Conservation (phyloP, 2,329 filamentous ascomycete species). For the Dothideomycetidae sp. region DNA sequence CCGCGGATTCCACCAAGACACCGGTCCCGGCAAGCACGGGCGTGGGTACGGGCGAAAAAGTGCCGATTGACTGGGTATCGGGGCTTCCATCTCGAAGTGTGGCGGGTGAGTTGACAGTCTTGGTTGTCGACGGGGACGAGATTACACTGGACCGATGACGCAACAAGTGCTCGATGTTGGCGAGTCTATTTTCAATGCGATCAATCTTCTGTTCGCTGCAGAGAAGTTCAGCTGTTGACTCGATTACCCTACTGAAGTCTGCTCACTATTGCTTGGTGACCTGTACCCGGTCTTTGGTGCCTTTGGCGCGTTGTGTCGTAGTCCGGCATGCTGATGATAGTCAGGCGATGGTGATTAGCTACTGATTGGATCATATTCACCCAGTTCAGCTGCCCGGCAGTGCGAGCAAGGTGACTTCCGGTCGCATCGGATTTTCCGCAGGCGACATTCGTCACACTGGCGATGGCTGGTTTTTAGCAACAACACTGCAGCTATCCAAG, state of each 20-base stretch:
- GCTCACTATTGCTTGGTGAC: constrained; percentile 12
- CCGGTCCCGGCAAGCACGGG: no score
- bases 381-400: constrained; percentile 6
- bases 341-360: not conserved
- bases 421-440: constrained; percentile 10
- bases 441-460: constrained; percentile 3
- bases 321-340: constrained; percentile 9
- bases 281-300: constrained; percentile 9
- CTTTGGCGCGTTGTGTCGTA: constrained; percentile 3
- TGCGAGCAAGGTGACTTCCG: constrained; percentile 11
- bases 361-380: not conserved
- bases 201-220: constrained; percentile 16
- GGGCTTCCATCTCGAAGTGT: not conserved
- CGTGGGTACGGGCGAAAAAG: no score
- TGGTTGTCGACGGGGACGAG: not conserved
- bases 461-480: no score
- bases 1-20: not conserved
- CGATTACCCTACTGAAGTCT: not conserved
- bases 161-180: constrained; percentile 14
- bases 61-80: not conserved
- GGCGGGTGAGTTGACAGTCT: not conserved
- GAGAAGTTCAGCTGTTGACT: not conserved
- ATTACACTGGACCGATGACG: not conserved
- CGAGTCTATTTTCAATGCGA: constrained; percentile 13
- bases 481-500: no score